A percentile compares a stretch with the other conserved stretches of the same genome.
phyloP scores from a whole-genome alignment of 768 basidiomycete genomes.

The Russula sp. region DNA sequence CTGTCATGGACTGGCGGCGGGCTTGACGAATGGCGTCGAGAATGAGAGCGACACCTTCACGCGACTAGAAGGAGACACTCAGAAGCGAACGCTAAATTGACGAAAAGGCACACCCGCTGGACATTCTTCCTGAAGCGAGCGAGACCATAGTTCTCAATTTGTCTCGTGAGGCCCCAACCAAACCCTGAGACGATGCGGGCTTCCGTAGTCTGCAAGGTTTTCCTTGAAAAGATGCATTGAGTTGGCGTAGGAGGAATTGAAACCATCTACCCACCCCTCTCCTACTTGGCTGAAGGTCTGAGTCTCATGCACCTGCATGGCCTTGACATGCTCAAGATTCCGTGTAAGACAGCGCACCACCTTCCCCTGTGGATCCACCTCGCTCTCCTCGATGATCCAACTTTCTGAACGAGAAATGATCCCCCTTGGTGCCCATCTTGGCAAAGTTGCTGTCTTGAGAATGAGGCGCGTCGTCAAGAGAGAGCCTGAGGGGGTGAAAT shows the following conservation, averaged over 20 bases:
- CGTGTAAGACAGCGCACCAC: constrained; percentile 72
- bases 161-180: constrained; percentile 84
- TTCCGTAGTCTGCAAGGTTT: constrained; percentile 81
- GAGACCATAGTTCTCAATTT: constrained; percentile 82
- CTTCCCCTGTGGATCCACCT: constrained; percentile 80
- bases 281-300: constrained; percentile 61
- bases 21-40: constrained; percentile 75
- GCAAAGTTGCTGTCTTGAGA: constrained; percentile 85
- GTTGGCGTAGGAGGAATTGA: not conserved
- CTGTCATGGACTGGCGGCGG: constrained; percentile 49
- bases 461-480: constrained; percentile 87
- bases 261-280: constrained; percentile 48
- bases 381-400: constrained; percentile 93
- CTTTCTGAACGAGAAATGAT: constrained; percentile 82
- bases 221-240: constrained; percentile 36
- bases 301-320: constrained; percentile 88
- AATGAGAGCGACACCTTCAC: constrained; percentile 82
- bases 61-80: constrained; percentile 47
- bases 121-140: constrained; percentile 83
- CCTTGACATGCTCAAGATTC: constrained; percentile 91
- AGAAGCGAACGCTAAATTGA: constrained; percentile 12
- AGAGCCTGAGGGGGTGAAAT: constrained; percentile 62
- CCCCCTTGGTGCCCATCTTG: constrained; percentile 84
- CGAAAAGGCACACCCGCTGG: constrained; percentile 54
- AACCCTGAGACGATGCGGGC: constrained; percentile 84